These are phyloP conservation scores for Fistulifera solaris DNA, from an alignment of 108 stramenopile genomes.

Conservation along the genomic window DNA sequence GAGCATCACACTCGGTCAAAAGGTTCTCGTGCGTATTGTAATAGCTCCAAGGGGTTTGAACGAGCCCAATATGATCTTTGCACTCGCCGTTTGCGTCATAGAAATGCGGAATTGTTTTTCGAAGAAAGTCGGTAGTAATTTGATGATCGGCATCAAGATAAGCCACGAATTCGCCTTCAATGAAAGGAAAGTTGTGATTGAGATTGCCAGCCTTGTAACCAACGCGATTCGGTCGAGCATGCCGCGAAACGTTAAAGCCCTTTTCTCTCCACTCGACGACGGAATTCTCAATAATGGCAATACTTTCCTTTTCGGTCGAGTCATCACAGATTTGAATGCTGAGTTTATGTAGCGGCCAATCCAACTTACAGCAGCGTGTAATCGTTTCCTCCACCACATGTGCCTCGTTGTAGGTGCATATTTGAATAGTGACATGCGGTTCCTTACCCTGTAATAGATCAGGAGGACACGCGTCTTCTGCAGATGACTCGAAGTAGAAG, in stretches of 20 bases:
- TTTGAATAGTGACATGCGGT: constrained; percentile 25
- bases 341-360: constrained; percentile 22
- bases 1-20: constrained; percentile 18
- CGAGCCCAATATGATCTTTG: constrained; percentile 10
- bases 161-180: constrained; percentile 21
- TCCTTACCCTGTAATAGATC: constrained; percentile 1
- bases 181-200: background rate
- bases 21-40: constrained; percentile 22
- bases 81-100: constrained; percentile 4
- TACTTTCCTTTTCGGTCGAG: constrained; percentile 17
- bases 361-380: constrained; percentile 9
- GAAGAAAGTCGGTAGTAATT: constrained; percentile 9
- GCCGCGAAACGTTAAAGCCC: constrained; percentile 2
- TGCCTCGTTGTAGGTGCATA: constrained; percentile 20
- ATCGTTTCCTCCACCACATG: constrained; percentile 20
- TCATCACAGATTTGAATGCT: constrained; percentile 16
- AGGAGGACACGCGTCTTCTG: background rate
- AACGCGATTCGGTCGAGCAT: constrained; percentile 10
- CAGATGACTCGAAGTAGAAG: too few relatives aligned
- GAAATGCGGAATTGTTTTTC: constrained; percentile 12
- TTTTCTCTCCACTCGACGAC: constrained; percentile 3
- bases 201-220: constrained; percentile 24
- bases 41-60: constrained; percentile 21
- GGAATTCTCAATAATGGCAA: constrained; percentile 1
- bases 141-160: constrained; percentile 24